Percentiles rank a stretch among this genome's conserved stretches.
These are phyloP conservation scores for Penicillium decumbens DNA, from an alignment of 2,329 filamentous ascomycete species.

Conservation along the genomic window DNA sequence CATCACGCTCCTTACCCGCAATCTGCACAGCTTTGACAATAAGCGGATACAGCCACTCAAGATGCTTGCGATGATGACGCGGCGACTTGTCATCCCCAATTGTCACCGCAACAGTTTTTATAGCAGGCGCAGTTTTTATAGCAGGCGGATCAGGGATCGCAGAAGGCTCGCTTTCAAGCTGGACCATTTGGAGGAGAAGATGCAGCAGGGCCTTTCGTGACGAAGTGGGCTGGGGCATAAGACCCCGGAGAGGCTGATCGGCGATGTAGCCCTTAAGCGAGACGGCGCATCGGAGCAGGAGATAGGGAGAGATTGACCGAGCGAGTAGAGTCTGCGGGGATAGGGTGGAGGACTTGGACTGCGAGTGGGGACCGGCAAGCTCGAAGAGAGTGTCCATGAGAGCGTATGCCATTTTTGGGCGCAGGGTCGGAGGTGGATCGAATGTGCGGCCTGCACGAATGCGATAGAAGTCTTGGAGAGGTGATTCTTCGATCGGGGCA, in stretches of 20 bases:
- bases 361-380: slow-evolving; percentile 54
- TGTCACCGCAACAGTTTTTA: slow-evolving; percentile 12
- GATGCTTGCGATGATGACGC: slow-evolving; percentile 60
- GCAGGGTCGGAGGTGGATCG: slow-evolving; percentile 59
- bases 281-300: slow-evolving; percentile 75
- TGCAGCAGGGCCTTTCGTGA: slow-evolving; percentile 75
- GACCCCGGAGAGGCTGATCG: slow-evolving; percentile 82
- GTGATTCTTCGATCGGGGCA: slow-evolving; percentile 42
- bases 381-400: slow-evolving; percentile 75
- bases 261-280: slow-evolving; percentile 80
- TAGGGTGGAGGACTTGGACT: slow-evolving; percentile 22
- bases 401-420: slow-evolving; percentile 70
- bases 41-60: slow-evolving; percentile 77
- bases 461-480: slow-evolving; percentile 60
- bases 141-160: slow-evolving; percentile 56
- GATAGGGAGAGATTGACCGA: slow-evolving; percentile 69
- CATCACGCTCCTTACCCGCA: slow-evolving; percentile 39
- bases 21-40: slow-evolving; percentile 37
- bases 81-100: slow-evolving; percentile 49
- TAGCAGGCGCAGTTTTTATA: slow-evolving; percentile 21
- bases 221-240: slow-evolving; percentile 79
- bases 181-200: slow-evolving; percentile 62
- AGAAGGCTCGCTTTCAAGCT: slow-evolving; percentile 63
- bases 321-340: slow-evolving; percentile 59
- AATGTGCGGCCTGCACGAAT: slow-evolving; percentile 68